phyloP scores from a whole-genome alignment of 345 rosid species.

The Dovyalis caffra region DNA sequence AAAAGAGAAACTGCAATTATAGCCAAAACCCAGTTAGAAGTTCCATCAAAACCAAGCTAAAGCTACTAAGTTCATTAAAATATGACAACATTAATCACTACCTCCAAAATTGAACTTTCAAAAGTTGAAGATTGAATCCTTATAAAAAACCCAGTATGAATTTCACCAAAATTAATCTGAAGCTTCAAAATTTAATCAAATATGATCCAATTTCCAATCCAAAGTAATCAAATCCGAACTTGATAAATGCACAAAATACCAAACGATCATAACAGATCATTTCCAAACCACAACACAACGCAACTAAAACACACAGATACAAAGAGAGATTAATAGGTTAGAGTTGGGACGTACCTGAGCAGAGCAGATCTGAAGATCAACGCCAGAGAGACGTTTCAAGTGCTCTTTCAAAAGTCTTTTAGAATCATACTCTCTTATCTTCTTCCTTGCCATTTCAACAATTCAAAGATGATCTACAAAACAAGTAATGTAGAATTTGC shows the following conservation, averaged over 20 bases:
- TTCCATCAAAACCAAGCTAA: background rate
- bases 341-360: constrained; percentile 49
- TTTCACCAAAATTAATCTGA: background rate
- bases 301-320: background rate
- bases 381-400: constrained; percentile 63
- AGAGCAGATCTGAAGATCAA: constrained; percentile 64
- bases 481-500: background rate
- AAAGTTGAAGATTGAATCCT: background rate
- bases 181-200: background rate
- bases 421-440: constrained; percentile 88
- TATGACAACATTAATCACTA: background rate
- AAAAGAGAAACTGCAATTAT: background rate
- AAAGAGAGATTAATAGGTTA: background rate
- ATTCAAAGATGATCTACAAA: background rate
- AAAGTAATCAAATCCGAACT: background rate
- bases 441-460: constrained; percentile 70
- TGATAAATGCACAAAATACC: background rate
- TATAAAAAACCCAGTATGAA: background rate
- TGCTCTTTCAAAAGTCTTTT: constrained; percentile 73
- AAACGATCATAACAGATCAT: background rate
- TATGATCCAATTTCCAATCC: background rate
- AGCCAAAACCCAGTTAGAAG: background rate
- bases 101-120: background rate
- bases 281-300: background rate
- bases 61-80: background rate